Conservation (phyloP, 2,329 filamentous ascomycete species). For the Colletotrichum graminicola region DNA sequence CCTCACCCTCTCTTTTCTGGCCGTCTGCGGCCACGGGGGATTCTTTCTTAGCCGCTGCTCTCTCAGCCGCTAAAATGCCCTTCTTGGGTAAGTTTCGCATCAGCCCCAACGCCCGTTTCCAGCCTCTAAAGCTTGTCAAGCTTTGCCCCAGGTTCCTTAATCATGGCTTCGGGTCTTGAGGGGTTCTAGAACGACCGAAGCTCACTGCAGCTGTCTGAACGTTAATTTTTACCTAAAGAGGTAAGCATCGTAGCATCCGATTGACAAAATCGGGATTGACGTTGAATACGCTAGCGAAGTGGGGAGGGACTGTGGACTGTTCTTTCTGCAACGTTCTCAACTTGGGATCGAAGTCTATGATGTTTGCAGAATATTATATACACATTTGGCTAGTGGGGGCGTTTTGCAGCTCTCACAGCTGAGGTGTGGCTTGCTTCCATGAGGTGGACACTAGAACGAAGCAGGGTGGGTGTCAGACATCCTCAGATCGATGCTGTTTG, state of each 20-base stretch:
- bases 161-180: neutral
- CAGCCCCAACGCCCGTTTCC: neutral
- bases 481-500: neutral
- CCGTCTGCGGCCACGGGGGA: neutral
- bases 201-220: neutral
- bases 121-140: neutral
- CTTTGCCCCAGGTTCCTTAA: neutral
- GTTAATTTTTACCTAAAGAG: neutral
- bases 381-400: neutral
- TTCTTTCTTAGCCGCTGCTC: neutral
- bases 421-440: neutral
- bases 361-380: neutral
- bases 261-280: neutral
- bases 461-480: neutral
- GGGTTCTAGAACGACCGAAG: neutral
- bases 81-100: neutral
- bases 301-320: neutral
- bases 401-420: neutral
- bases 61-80: neutral
- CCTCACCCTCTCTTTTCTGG: neutral
- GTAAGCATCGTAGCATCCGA: neutral
- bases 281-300: neutral
- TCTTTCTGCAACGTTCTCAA: neutral
- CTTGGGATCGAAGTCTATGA: neutral
- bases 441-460: neutral